Percentiles rank a stretch among this genome's conserved stretches.
Evolutionary conservation across 2,329 filamentous ascomycete species (phyloP).

Genomic region (Beauveria brongniartii): DNA sequence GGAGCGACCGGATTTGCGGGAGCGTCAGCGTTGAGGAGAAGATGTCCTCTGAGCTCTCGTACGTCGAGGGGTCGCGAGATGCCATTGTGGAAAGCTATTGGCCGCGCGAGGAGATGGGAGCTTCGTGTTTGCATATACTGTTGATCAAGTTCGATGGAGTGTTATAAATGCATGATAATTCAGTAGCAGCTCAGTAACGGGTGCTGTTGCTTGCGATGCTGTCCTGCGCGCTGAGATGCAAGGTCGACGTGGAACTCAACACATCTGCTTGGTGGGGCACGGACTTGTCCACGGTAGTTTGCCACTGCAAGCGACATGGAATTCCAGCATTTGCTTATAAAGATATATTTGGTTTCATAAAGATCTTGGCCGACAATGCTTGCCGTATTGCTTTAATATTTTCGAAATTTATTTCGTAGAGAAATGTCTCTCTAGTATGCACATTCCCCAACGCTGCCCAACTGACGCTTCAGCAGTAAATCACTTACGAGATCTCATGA

Average conservation of each 20-base stretch:
- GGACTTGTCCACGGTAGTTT: neutral
- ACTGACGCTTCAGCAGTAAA: too few species aligned
- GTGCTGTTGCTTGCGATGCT: neutral
- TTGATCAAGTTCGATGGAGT: neutral
- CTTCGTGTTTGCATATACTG: neutral
- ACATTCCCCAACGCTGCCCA: too few species aligned
- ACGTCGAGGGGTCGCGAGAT: slow-evolving; percentile 36
- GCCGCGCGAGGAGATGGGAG: neutral
- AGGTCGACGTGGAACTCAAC: slow-evolving; percentile 1
- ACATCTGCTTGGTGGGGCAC: neutral
- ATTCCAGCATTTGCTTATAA: neutral
- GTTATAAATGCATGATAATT: neutral
- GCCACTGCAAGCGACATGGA: neutral
- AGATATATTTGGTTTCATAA: neutral
- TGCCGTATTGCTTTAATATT: too few species aligned
- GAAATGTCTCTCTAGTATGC: too few species aligned
- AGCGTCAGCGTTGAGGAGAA: slow-evolving; percentile 50
- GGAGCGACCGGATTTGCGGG: slow-evolving; percentile 55
- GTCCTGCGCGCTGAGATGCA: neutral
- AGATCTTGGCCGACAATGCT: too few species aligned
- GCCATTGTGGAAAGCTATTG: slow-evolving; percentile 25
- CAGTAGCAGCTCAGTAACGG: neutral
- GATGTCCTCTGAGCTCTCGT: slow-evolving; percentile 43
- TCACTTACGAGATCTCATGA: too few species aligned
- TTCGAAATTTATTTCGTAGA: too few species aligned